Evolutionary conservation across 1,284 basidiomycete genomes (phyloP), one percentile per base, ranked within the genome.

Genomic region (Phellopilus nigrolimitatus): DNA sequence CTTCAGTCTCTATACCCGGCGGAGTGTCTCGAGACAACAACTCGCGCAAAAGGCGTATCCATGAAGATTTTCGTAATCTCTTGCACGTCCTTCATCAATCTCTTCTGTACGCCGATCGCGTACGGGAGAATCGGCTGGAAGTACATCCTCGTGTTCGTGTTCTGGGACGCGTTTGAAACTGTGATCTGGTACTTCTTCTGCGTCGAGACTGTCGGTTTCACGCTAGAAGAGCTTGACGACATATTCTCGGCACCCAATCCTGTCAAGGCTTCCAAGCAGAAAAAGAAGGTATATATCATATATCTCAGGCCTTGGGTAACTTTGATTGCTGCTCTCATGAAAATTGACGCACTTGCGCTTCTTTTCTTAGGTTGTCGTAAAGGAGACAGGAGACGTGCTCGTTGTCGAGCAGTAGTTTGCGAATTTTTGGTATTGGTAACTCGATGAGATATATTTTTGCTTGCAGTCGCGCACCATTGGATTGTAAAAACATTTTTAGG

Each of bases 1-100:
- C 62, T 64, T 38, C 68, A 71, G 49, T 65, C 64, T 12, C 63
- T 69, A 17, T 66, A 69, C 47, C 68, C 69, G 2, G 63, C 62
- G 25, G 71, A 72, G 40, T 67, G 65, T 31, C 60, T 71, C 38
- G 62, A 68, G 47, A 68, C 63, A 28, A 66, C 64, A 22, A 62
- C 66, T 36, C 65, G 71, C 47, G 68, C 69, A 19, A 71, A 70
- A 51, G 71, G 71, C 47, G 63, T 71, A 48, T 67, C 45, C 4
- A 37, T 54, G 47, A 50, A 51, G 46, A 51, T 52, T 25, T 47
- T 56, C 34, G 48, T 59, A 28, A 59, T 61, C 30, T 42, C 47
- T 19, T 49, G 53, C 39, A 60, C 57, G 15, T 59, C 59, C 9
- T 59, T 66, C 58, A 63, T 67, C 61, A 65, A 64, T 55, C 56